These are phyloP conservation scores for Xylariaceae sp. DNA, from an alignment of 2,329 filamentous ascomycete genomes.

Conservation along the genomic window DNA sequence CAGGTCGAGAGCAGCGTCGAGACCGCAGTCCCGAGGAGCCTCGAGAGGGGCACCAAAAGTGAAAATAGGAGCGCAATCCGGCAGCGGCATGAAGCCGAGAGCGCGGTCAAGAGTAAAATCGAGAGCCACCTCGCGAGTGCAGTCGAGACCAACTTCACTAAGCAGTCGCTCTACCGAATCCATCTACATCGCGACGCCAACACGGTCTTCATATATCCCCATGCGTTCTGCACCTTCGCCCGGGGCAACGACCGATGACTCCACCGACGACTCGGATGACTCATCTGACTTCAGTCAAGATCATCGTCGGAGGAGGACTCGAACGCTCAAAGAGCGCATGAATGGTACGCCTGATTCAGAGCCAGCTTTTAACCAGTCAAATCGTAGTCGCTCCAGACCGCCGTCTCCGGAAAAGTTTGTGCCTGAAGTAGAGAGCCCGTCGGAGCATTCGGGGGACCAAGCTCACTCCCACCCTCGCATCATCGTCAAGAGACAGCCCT, in stretches of 20 bases:
- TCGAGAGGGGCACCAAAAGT: constrained; percentile 18
- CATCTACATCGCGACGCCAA: constrained; percentile 24
- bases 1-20: constrained; percentile 11
- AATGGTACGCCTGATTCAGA: constrained; percentile 20
- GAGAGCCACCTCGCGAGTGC: constrained; percentile 11
- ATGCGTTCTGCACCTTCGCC: constrained; percentile 36
- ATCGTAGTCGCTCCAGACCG: constrained; percentile 14
- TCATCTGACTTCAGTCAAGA: constrained; percentile 17
- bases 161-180: constrained; percentile 15
- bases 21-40: constrained; percentile 14
- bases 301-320: constrained; percentile 9
- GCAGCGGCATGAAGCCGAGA: constrained; percentile 12
- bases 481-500: constrained; percentile 19
- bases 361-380: constrained; percentile 13
- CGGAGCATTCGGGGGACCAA: constrained; percentile 16
- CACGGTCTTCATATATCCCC: constrained; percentile 33
- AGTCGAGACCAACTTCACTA: constrained; percentile 22
- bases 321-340: constrained; percentile 21
- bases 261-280: constrained; percentile 29
- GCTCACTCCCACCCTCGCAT: constrained; percentile 11
- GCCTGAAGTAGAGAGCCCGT: constrained; percentile 14
- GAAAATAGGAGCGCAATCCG: constrained; percentile 19
- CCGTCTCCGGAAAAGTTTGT: constrained; percentile 13
- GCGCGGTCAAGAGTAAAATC: constrained; percentile 10
- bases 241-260: constrained; percentile 34